Percentiles rank a stretch among this genome's conserved stretches.
Evolutionary conservation across 2,329 filamentous ascomycete species (phyloP).

Genomic region (Talaromyces islandicus): DNA sequence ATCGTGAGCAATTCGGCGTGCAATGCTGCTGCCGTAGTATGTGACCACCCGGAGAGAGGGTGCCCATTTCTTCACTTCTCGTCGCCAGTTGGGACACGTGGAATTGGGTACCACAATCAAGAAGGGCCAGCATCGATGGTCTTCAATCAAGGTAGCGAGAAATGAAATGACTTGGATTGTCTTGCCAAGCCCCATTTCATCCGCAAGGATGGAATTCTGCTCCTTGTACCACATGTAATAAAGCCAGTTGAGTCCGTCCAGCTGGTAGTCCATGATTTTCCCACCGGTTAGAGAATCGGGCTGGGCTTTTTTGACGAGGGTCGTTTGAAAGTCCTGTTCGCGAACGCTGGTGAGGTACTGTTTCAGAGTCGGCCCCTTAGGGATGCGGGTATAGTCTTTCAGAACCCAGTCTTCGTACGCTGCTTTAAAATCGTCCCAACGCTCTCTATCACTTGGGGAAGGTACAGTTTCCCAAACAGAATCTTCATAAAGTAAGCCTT

Average conservation of each 20-base stretch:
- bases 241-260: constrained; percentile 92
- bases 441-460: constrained; percentile 49
- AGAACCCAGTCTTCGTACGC: constrained; percentile 84
- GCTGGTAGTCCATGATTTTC: constrained; percentile 85
- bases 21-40: constrained; percentile 72
- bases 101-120: constrained; percentile 90
- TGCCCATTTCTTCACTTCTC: constrained; percentile 91
- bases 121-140: constrained; percentile 79
- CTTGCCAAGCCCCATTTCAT: constrained; percentile 98
- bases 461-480: constrained; percentile 85
- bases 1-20: constrained; percentile 70
- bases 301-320: constrained; percentile 63
- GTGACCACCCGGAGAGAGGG: constrained; percentile 82
- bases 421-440: constrained; percentile 72
- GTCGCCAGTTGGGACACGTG: constrained; percentile 94
- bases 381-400: constrained; percentile 66
- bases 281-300: constrained; percentile 69
- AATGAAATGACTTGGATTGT: constrained; percentile 89
- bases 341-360: constrained; percentile 65
- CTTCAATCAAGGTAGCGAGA: constrained; percentile 65
- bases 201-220: constrained; percentile 84
- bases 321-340: constrained; percentile 56
- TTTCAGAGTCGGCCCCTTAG: constrained; percentile 51
- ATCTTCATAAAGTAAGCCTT: constrained; percentile 86
- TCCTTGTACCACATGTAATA: constrained; percentile 79